Base-by-base conservation (phyloP, 2,329 filamentous ascomycete species). In the Lecanicillium sp. region DNA sequence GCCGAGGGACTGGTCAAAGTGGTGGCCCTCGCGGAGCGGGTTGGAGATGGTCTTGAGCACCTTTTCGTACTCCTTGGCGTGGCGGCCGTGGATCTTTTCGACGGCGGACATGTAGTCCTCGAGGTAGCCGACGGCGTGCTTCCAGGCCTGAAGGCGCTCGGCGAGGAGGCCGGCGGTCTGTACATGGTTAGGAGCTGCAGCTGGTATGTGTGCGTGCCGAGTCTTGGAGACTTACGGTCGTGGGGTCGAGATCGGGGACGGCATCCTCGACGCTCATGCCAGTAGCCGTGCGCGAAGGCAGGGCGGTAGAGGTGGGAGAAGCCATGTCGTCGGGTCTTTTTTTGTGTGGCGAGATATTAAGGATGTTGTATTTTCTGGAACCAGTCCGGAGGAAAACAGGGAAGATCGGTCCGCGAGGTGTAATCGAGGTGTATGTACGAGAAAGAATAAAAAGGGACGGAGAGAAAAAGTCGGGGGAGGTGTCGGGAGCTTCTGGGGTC, bases 11-110 rank as follows among this genome's bases (percentile, higher is more conserved):
- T 94, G 86, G 61, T 95, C 89, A 62, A 97, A 98, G 69, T 98
- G 93, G 58, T 95, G 83, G 3, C 87, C 89, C 67, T 97, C 89
- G 64, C 79, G 87, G 55, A 98, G 72, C 15, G 93, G 91, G 57
- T 86, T 82, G 49, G 83, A 86, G 56, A 98, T 87, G 17, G 86
- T 87, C 87, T 97, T 98, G 60, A 97, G 70, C 9, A 93, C 84
- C 69, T 87, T 91, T 72, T 97, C 90, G 61, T 95, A 95, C 67
- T 97, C 91, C 72, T 95, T 97, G 47, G 88, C 83, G 58, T 95
- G 86, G 10, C 80, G 77, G 62, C 83, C 85, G 62, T 96, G 85
- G 50, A 88, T 75, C 75, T 91, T 96, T 67, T 95, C 90, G 3
- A 90, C 87, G 6, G 86, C 83, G 24, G 72, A 73, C 60, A 97